Evolutionary conservation across 352 stramenopile species (phyloP).

Genomic region (Globisporangium heterothallicum): DNA sequence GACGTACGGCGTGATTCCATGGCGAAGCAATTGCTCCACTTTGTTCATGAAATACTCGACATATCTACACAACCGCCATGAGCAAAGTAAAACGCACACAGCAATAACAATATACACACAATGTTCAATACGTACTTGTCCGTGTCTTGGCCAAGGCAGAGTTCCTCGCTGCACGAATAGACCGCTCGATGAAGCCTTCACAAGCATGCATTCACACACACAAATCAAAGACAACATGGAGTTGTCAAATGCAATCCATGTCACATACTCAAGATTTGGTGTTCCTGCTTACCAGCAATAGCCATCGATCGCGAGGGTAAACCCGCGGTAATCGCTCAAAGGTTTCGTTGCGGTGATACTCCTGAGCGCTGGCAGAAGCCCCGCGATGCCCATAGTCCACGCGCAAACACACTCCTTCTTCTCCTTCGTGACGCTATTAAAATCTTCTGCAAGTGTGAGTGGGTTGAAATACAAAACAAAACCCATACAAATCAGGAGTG

Average conservation of each 20-base stretch:
- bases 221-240: background rate
- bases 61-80: slow-evolving; percentile 33
- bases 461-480: too few species aligned
- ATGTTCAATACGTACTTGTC: slow-evolving; percentile 66
- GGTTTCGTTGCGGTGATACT: slow-evolving; percentile 60
- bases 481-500: too few species aligned
- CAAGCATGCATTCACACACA: background rate
- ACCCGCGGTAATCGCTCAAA: slow-evolving; percentile 45
- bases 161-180: slow-evolving; percentile 66
- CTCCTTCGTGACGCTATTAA: too few species aligned
- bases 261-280: background rate
- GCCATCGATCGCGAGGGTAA: slow-evolving; percentile 72
- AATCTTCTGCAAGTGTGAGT: too few species aligned
- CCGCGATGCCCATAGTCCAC: slow-evolving; percentile 49
- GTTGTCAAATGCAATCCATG: background rate
- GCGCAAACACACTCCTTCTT: too few species aligned
- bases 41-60: slow-evolving; percentile 71
- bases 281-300: slow-evolving; percentile 64
- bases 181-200: slow-evolving; percentile 78
- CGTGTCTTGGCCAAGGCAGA: slow-evolving; percentile 58
- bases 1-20: slow-evolving; percentile 66
- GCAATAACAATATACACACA: background rate
- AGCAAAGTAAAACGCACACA: background rate
- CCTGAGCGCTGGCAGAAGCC: slow-evolving; percentile 62
- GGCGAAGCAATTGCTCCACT: slow-evolving; percentile 38